phyloP scores from a whole-genome alignment of 2,329 filamentous ascomycete species.

The Ampelomyces quisqualis region DNA sequence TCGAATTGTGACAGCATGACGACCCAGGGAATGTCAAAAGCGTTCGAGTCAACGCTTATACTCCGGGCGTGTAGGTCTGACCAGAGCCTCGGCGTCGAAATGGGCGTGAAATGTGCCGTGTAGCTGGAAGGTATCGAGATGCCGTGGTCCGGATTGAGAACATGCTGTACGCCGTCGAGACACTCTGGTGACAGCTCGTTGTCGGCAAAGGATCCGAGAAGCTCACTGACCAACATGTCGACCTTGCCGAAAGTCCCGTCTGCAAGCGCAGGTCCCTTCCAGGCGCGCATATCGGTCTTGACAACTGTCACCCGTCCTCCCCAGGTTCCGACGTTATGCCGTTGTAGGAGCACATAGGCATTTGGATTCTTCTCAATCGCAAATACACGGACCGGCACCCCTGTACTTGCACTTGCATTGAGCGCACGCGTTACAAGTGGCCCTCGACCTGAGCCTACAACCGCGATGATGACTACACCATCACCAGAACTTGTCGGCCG shows the following conservation, averaged over 20 bases:
- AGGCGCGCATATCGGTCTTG: constrained; percentile 95
- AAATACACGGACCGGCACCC: constrained; percentile 80
- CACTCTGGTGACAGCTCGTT: constrained; percentile 98
- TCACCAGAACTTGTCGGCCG: constrained; percentile 73
- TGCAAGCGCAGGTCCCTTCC: constrained; percentile 73
- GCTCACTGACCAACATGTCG: constrained; percentile 91
- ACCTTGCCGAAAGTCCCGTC: constrained; percentile 64
- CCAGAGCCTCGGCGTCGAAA: constrained; percentile 82
- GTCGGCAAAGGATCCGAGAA: constrained; percentile 92
- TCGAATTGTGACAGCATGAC: constrained; percentile 90
- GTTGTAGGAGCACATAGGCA: constrained; percentile 86
- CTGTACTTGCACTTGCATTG: constrained; percentile 72
- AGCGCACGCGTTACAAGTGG: constrained; percentile 87
- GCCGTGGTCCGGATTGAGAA: constrained; percentile 75
- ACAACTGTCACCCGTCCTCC: constrained; percentile 77
- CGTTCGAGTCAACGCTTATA: constrained; percentile 61
- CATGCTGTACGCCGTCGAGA: constrained; percentile 89
- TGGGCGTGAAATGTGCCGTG: constrained; percentile 89
- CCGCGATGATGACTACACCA: constrained; percentile 78
- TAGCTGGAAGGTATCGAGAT: constrained; percentile 94
- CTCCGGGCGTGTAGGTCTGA: constrained; percentile 71
- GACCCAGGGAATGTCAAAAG: constrained; percentile 90
- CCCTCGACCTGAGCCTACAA: constrained; percentile 89
- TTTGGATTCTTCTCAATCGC: constrained; percentile 98
- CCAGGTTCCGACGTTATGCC: constrained; percentile 82